Evolutionary conservation across 2,329 filamentous ascomycete genomes (phyloP), one percentile per base, ranked within the genome.

Genomic region (Colletotrichum sp.): DNA sequence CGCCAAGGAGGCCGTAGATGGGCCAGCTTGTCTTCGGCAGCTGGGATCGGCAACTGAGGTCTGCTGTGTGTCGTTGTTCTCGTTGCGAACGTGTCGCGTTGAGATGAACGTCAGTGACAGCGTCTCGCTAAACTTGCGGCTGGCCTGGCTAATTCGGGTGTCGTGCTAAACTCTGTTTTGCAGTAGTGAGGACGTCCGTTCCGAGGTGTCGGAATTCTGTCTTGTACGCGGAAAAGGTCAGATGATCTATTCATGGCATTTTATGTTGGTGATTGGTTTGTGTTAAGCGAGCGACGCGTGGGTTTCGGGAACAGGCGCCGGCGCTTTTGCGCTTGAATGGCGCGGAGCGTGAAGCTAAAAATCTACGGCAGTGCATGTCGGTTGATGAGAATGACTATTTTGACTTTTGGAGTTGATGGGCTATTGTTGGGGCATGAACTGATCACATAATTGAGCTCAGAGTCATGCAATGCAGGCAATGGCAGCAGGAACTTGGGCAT

Each of bases 1-100:
- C 55, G 64, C 73, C 73, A 76, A 76, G 64, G 32, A 12, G n/a
- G 18, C 44, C n/a, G 44, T 52, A 13, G 21, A 55, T 18, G 30
- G 70, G 59, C 28, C 34, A 69, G 26, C 26, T 73, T 44, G 57
- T 69, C 64, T 76, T 76, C 73, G 73, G 73, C 73, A 76, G 59
- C 63, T 76, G 64, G 70, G 39, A 60, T 69, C 73, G 73, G 73
- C 73, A 76, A 64, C 21, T 76, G 59, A n/a, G 28, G 28, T 26
- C 3, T 15, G 9, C 13, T 32, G 57, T 21, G 10, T 24, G 55
- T 59, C 7, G 21, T 24, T 18, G 55, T 10, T 10, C 34, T 26
- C 26, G 26, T 26, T 26, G 26, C 2, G 26, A 6, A 7, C 2
- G 2, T 26, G 34, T 32, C 44, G 16, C 44, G 39, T 34, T 13